These are phyloP conservation scores for Grigorovia yakushimaensis DNA, from an alignment of 805 yeast species.

Conservation along the genomic window DNA sequence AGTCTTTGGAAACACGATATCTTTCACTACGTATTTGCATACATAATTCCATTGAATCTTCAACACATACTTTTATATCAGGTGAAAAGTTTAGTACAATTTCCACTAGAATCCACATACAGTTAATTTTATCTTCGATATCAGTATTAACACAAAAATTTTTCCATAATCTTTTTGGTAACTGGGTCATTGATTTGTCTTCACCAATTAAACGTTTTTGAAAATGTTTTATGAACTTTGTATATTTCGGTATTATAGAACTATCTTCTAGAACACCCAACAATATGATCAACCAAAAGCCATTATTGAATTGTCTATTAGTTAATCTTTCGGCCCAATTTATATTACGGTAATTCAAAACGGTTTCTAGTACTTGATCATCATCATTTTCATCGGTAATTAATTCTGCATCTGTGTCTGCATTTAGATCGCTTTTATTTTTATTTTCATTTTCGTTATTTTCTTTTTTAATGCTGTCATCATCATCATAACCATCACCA, in stretches of 20 bases:
- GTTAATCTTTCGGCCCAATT: slow-evolving; percentile 74
- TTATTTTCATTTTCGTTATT: slow-evolving; percentile 6
- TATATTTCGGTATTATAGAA: slow-evolving; percentile 21
- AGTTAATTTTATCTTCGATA: slow-evolving; percentile 43
- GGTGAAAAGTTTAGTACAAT: slow-evolving; percentile 34
- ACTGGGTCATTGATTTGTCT: slow-evolving; percentile 19
- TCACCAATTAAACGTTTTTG: slow-evolving; percentile 44
- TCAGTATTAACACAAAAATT: slow-evolving; percentile 49
- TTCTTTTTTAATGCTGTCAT: not conserved
- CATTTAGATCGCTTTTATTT: slow-evolving; percentile 17
- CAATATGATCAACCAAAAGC: slow-evolving; percentile 74
- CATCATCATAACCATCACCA: too few species aligned
- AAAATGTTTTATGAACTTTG: slow-evolving; percentile 36
- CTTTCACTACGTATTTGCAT: slow-evolving; percentile 28
- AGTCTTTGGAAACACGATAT: slow-evolving; percentile 20
- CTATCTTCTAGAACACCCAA: slow-evolving; percentile 52
- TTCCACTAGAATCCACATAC: slow-evolving; percentile 54
- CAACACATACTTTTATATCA: slow-evolving; percentile 25
- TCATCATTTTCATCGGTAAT: slow-evolving; percentile 7
- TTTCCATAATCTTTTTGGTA: slow-evolving; percentile 32
- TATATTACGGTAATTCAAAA: slow-evolving; percentile 45
- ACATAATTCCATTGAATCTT: slow-evolving; percentile 26
- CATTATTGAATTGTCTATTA: slow-evolving; percentile 67
- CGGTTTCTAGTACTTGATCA: slow-evolving; percentile 26
- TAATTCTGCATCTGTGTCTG: slow-evolving; percentile 18